Evolutionary conservation across 2,329 filamentous ascomycete genomes (phyloP), one percentile per base, ranked within the genome.

Genomic region (Lachnellula willkommii): DNA sequence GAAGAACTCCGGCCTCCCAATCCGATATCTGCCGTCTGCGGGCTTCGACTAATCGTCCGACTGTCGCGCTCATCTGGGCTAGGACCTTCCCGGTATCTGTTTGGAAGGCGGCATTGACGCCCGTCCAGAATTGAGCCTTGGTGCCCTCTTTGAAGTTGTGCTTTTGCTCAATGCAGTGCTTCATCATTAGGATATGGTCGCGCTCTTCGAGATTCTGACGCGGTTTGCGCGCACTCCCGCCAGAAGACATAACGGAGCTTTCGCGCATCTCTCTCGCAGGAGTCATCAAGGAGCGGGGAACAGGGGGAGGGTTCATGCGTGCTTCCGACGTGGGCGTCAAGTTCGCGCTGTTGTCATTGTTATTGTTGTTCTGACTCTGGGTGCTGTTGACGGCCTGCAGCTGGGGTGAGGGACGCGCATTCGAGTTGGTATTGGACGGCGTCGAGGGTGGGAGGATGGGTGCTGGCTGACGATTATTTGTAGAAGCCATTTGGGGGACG

Each of bases 11-110:
- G 61, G 62, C 62, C 48, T 69, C 66, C 66, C 66, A 69, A 57
- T 69, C 67, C 9, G 65, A 57, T 12, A 69, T 63, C 46, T 69
- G 66, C 46, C 67, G 57, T 46, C 67, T 60, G 36, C 67, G 61
- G 12, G 56, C 54, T 52, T 69, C 67, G 45, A 68, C 66, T 43
- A 69, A 60, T 60, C 67, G 60, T 35, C 62, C 67, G 8, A 69
- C 67, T 4, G 67, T 69, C 43, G 67, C 67, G 54, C 66, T 69
- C 67, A 69, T 69, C 55, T 69, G 67, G 9, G 67, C 67, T 3
- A 69, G 48, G 5, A 68, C 50, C 50, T 69, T 69, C 6, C 66
- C 67, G 4, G 66, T 68, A 22, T 66, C 65, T 36, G 58, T 47
- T 52, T 67, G 66, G 50, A 69, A 69, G 4, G 65, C 63, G 20